A percentile compares a stretch with the other conserved stretches of the same genome.
These are phyloP conservation scores for Naematelia encephala DNA, from an alignment of 768 basidiomycete species.

Conservation along the genomic window DNA sequence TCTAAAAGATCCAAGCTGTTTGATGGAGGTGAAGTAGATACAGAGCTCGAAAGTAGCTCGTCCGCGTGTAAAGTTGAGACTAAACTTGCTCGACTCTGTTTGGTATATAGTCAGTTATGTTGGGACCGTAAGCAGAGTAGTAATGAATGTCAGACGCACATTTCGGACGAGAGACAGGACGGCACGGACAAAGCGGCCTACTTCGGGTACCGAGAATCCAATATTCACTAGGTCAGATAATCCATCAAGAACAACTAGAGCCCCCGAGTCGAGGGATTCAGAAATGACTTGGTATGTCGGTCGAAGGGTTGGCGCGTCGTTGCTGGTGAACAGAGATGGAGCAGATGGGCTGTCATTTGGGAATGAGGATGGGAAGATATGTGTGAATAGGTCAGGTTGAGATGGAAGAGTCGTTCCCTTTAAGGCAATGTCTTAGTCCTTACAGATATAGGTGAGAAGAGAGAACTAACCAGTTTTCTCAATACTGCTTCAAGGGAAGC, in stretches of 20 bases:
- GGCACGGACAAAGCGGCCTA: constrained; percentile 37
- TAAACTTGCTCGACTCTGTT: not conserved
- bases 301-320: constrained; percentile 19
- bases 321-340: constrained; percentile 27
- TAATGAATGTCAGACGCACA: constrained; percentile 14
- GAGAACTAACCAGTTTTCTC: constrained; percentile 41
- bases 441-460: no score
- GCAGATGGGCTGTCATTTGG: not conserved
- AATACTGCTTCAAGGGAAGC: constrained; percentile 38
- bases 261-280: not conserved
- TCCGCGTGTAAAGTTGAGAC: constrained; percentile 44
- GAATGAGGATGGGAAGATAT: constrained; percentile 32
- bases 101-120: no score
- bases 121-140: no score
- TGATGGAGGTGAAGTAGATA: constrained; percentile 10
- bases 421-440: not conserved
- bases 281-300: constrained; percentile 24
- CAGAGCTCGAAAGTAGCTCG: constrained; percentile 24
- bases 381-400: constrained; percentile 15
- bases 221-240: constrained; percentile 34
- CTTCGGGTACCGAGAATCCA: constrained; percentile 23
- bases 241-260: constrained; percentile 42
- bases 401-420: constrained; percentile 6
- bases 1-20: constrained; percentile 29
- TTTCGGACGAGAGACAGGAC: constrained; percentile 13